phyloP scores from a whole-genome alignment of 2,329 filamentous ascomycete genomes.

The Fusarium protoensiforme region DNA sequence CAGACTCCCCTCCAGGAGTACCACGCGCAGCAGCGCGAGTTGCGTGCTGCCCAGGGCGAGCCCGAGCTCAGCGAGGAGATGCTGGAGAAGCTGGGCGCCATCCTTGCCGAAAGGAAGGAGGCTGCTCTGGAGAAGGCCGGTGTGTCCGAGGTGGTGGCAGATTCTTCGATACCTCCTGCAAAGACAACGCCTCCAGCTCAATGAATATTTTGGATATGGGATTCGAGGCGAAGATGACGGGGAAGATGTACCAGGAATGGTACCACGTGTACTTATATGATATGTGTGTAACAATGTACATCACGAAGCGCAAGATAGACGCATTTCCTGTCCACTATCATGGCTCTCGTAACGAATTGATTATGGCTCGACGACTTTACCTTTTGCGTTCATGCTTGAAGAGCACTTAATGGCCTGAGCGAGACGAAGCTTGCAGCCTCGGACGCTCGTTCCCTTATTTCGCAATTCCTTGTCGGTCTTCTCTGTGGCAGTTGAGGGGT shows the following conservation, averaged over 20 bases:
- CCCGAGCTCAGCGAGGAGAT: constrained; percentile 68
- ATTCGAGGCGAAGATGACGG: constrained; percentile 14
- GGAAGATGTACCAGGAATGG: constrained; percentile 29
- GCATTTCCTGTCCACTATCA: constrained; percentile 30
- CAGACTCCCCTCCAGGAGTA: constrained; percentile 69
- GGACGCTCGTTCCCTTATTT: neutral
- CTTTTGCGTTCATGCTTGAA: neutral
- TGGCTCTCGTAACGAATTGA: neutral
- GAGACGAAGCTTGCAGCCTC: neutral
- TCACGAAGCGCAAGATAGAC: constrained; percentile 46
- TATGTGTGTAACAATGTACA: constrained; percentile 48
- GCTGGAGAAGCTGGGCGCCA: constrained; percentile 70
- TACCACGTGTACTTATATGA: constrained; percentile 48
- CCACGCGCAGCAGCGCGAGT: constrained; percentile 64
- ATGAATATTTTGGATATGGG: constrained; percentile 19
- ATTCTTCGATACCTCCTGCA: constrained; percentile 32
- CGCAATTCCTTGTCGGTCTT: neutral
- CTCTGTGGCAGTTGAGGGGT: neutral
- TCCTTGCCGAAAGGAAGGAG: constrained; percentile 67
- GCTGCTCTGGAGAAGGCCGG: constrained; percentile 52
- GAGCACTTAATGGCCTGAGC: neutral
- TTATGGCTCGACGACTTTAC: neutral
- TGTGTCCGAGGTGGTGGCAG: constrained; percentile 46
- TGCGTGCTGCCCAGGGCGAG: constrained; percentile 64
- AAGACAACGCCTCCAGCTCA: constrained; percentile 30